These are phyloP conservation scores for Hibiscus tridactylites DNA, from an alignment of 345 rosid species.

Conservation along the genomic window DNA sequence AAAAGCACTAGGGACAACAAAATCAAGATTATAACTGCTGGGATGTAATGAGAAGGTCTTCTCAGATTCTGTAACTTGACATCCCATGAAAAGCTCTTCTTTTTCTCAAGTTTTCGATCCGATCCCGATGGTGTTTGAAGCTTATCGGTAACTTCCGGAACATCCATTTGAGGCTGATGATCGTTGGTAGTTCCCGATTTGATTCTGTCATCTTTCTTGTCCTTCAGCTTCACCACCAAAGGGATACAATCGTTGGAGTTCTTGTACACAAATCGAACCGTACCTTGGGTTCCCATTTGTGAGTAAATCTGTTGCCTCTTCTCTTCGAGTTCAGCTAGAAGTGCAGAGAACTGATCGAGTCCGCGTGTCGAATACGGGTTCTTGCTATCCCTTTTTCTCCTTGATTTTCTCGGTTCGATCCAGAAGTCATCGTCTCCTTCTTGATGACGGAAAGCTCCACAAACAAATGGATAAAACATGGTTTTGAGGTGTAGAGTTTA, in stretches of 20 bases:
- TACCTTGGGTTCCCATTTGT: conserved; percentile 21
- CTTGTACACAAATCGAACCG: conserved; percentile 37
- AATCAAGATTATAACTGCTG: not conserved
- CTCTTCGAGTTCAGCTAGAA: conserved; percentile 44
- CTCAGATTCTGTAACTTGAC: too few species aligned
- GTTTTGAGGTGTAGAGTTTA: not conserved
- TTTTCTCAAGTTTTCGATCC: not conserved
- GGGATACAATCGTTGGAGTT: conserved; percentile 32
- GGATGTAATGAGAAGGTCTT: not conserved
- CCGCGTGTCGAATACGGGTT: conserved; percentile 54
- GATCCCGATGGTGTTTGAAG: not conserved
- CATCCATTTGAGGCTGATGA: not conserved
- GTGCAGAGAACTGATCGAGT: conserved; percentile 48
- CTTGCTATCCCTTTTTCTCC: conserved; percentile 20
- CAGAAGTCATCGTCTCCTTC: conserved; percentile 15
- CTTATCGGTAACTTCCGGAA: not conserved
- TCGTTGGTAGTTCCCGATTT: not conserved
- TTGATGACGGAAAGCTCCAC: conserved; percentile 25
- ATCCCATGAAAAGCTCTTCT: too few species aligned
- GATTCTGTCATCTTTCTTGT: conserved; percentile 7
- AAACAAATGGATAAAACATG: conserved; percentile 28
- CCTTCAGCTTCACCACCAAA: conserved; percentile 33
- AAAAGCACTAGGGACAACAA: not conserved
- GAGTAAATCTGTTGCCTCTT: conserved; percentile 41
- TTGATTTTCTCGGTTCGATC: conserved; percentile 24